Conservation (phyloP, 345 rosid species). For the Citropsis articulata region DNA sequence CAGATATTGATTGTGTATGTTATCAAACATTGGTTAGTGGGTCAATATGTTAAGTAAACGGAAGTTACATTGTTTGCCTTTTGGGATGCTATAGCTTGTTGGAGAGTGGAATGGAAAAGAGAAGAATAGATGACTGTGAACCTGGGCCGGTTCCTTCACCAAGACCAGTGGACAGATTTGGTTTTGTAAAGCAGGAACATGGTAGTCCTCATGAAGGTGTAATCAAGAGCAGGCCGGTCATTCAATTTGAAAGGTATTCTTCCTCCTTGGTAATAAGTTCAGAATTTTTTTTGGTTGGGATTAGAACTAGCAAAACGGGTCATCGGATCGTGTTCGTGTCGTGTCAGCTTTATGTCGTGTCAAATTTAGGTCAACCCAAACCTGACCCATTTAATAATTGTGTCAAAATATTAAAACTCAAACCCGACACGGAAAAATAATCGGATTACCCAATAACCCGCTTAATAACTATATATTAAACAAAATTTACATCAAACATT, state of each 20-base stretch:
- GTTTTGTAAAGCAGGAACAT: constrained; percentile 67
- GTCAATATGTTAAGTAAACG: constrained; percentile 29
- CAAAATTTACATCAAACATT: too few relatives aligned
- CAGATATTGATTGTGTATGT: constrained; percentile 15
- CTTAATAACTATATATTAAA: too few relatives aligned
- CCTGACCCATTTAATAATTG: too few relatives aligned
- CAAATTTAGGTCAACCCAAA: too few relatives aligned
- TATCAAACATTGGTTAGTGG: constrained; percentile 6
- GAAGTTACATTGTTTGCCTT: constrained; percentile 10
- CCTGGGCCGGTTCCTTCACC: constrained; percentile 61
- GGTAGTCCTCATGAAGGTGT: constrained; percentile 47
- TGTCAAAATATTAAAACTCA: too few relatives aligned
- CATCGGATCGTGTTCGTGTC: too few relatives aligned
- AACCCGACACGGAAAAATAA: too few relatives aligned
- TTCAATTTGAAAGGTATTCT: constrained; percentile 52
- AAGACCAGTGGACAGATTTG: constrained; percentile 65
- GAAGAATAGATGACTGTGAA: constrained; percentile 59
- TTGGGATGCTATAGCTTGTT: constrained; percentile 17
- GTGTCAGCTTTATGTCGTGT: too few relatives aligned
- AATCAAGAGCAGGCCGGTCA: constrained; percentile 46
- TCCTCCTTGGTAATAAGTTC: neutral
- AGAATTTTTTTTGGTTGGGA: neutral
- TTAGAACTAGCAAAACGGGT: too few relatives aligned
- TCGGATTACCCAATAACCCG: too few relatives aligned
- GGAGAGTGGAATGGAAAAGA: constrained; percentile 62